Evolutionary conservation across 257 asterid genomes (phyloP), one percentile per base, ranked within the genome.

Genomic region (Solanum neorickii): DNA sequence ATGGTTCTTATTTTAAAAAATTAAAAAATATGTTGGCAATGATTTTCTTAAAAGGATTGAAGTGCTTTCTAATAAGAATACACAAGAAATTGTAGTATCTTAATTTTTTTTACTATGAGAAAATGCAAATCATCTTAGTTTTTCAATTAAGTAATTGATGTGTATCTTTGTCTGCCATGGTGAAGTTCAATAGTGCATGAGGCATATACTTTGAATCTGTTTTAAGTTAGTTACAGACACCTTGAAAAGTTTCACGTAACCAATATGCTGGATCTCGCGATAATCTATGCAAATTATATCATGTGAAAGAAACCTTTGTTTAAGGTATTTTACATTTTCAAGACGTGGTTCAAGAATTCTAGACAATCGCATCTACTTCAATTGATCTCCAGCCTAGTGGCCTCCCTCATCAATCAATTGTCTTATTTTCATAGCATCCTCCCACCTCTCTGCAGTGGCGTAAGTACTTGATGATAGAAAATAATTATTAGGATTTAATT

Each of bases 351-450:
- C 87, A 12, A 12, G 66, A 68, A 85, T 31, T 25, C 44, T 46
- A 75, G 56, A 56, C 29, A 59, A 46, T 56, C 5, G 70, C 84
- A 82, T 74, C 52, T 77, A 89, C 69, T 84, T 87, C 93, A 60
- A 89, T 73, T 72, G 85, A 86, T 65, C 93, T 91, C 93, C 91
- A 86, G 56, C 92, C 93, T 18, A 87, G 52, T 52, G 92, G 91
- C 87, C 85, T 91, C 86, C 87, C 60, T 82, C 91, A 29, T 72
- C 69, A 77, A 91, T 84, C 86, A 89, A 15, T 65, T 89, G 83
- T 74, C 92, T 88, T 83, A 89, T 74, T 80, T 80, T 85, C 56
- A 86, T 83, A 14, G 91, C 89, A 83, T 87, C 90, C 21, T 87
- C 87, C 91, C 92, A 90, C 89, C 91, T 90, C 87, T 86, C 88